Percentiles rank a stretch among this genome's conserved stretches.
phyloP scores from a whole-genome alignment of 2,329 filamentous ascomycete species.

The Aspergillus bombycis region DNA sequence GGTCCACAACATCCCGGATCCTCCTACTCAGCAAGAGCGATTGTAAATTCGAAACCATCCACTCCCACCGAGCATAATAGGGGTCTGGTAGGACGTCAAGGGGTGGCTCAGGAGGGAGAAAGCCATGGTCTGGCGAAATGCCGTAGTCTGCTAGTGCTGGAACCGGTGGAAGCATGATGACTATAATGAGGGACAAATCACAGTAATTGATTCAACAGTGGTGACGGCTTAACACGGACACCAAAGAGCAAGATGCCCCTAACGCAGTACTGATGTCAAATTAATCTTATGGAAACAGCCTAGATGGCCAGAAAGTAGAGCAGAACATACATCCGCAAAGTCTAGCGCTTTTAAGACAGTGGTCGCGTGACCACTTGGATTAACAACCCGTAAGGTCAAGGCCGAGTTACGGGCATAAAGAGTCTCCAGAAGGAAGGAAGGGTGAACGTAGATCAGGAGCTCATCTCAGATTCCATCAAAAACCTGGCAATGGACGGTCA shows the following conservation, averaged over 20 bases:
- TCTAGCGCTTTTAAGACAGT: not conserved
- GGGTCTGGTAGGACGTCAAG: conserved; percentile 79
- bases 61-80: conserved; percentile 96
- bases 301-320: not conserved
- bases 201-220: not conserved
- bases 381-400: not conserved
- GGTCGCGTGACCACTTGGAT: conserved; percentile 2
- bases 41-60: conserved; percentile 82
- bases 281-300: not conserved
- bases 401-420: not conserved
- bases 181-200: not conserved
- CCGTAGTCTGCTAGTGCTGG: conserved; percentile 73
- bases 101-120: conserved; percentile 80
- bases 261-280: not conserved
- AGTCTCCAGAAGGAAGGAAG: not conserved
- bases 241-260: not conserved
- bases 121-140: conserved; percentile 68
- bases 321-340: not conserved
- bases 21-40: conserved; percentile 82
- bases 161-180: conserved; percentile 50
- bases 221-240: not conserved
- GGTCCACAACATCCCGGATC: conserved; percentile 76
- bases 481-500: not conserved
- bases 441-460: not conserved
- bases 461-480: not conserved